Evolutionary conservation across 2,329 filamentous ascomycete species (phyloP), one percentile per base, ranked within the genome.

Genomic region (Penicillium sp.): DNA sequence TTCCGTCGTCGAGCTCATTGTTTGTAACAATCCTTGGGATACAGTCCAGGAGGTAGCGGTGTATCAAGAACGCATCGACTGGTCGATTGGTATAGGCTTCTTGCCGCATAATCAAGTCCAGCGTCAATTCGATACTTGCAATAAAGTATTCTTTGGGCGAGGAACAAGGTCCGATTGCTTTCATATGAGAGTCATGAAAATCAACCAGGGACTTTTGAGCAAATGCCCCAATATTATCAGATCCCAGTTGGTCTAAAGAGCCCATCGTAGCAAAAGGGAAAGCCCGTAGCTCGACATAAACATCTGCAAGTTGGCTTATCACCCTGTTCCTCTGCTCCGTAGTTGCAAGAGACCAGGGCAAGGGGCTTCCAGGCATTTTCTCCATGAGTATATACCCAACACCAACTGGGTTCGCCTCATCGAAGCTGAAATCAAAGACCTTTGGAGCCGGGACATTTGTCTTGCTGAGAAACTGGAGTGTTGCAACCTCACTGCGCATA

Each of bases 311-410:
- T 43, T 75, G 69, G 4, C 46, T 42, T 58, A 72, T 69, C 1
- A 75, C 58, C 42, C 66, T 72, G 18, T 28, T 42, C n/a, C 51
- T 67, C 46, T 74, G 69, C 28, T 69, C 44, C 25, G 50, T 39
- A 37, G 58, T 66, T n/a, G 68, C 54, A 40, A 62, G 27, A n/a
- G 60, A 56, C 69, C 67, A 74, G 31, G 58, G 57, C n/a, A 75
- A 52, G 27, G 69, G 66, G 28, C 57, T 70, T 6, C 72, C 71
- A 5, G 65, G 61, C 25, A 76, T 47, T 50, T 74, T 76, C 35
- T 75, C 69, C 64, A 74, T 72, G 6, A 75, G 61, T 41, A 76
- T 74, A 50, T 70, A 75, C 3, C 66, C 63, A 44, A 71, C 66
- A 12, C 72, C 70, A 12, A 75, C 62, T 20, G 60, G 54, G 50